Conservation (phyloP, 345 rosid species). For the Eucalyptus cladocalyx region DNA sequence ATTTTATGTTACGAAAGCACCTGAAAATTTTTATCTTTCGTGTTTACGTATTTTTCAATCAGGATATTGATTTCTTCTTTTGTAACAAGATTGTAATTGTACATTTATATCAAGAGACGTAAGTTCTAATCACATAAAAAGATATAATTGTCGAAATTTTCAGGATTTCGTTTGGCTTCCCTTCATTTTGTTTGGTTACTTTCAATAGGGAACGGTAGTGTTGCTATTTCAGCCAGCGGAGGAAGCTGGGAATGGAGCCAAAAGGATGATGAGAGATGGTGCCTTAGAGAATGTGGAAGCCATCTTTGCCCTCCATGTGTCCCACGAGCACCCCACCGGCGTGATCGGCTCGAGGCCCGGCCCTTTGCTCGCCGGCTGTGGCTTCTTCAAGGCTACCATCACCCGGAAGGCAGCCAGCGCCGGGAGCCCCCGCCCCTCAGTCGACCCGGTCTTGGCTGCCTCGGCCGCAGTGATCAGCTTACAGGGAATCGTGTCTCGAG, state of each 20-base stretch:
- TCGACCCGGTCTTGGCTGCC: slow-evolving; percentile 55
- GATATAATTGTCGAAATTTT: not conserved
- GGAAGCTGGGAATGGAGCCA: slow-evolving; percentile 97
- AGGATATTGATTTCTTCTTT: not conserved
- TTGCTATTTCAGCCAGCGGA: slow-evolving; percentile 89
- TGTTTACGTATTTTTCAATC: not conserved
- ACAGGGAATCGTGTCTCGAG: slow-evolving; percentile 81
- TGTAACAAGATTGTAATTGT: not conserved
- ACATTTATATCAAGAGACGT: not conserved
- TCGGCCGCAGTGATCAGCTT: slow-evolving; percentile 70
- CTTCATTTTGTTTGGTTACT: not conserved
- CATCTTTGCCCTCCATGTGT: slow-evolving; percentile 75
- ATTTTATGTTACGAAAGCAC: not conserved
- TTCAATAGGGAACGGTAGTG: slow-evolving; percentile 66
- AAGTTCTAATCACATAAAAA: not conserved
- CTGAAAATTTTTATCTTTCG: not conserved
- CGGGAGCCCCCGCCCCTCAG: slow-evolving; percentile 7
- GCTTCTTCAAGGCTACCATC: slow-evolving; percentile 64
- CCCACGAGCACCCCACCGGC: slow-evolving; percentile 70
- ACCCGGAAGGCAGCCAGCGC: slow-evolving; percentile 10
- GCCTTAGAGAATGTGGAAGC: slow-evolving; percentile 66
- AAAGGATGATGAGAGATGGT: slow-evolving; percentile 67
- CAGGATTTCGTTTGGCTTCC: not conserved
- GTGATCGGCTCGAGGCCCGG: slow-evolving; percentile 80
- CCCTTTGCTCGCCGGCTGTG: slow-evolving; percentile 85